phyloP scores from a whole-genome alignment of 305 asterid genomes.

The Fraxinus velutina region DNA sequence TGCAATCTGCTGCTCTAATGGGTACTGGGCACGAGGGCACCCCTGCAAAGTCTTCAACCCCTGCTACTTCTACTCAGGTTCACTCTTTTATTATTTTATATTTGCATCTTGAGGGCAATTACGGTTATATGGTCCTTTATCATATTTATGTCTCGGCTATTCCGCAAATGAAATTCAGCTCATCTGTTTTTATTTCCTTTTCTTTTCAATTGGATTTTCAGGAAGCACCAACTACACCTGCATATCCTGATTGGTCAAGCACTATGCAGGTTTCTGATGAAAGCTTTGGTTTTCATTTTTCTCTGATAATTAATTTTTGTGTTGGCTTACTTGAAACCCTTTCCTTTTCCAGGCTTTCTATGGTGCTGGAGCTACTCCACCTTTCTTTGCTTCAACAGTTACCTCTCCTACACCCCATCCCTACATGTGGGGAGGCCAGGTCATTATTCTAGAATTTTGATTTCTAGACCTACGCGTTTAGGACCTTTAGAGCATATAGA shows the following conservation, averaged over 20 bases:
- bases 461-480: background rate
- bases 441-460: slow-evolving; percentile 27
- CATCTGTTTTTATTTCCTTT: slow-evolving; percentile 7
- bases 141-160: background rate
- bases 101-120: background rate
- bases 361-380: slow-evolving; percentile 85
- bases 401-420: slow-evolving; percentile 92
- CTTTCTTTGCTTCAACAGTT: slow-evolving; percentile 81
- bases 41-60: slow-evolving; percentile 56
- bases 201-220: slow-evolving; percentile 29
- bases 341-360: slow-evolving; percentile 65
- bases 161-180: background rate
- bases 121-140: background rate
- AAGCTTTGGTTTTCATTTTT: background rate
- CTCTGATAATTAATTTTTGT: background rate
- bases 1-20: slow-evolving; percentile 43
- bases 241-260: slow-evolving; percentile 81
- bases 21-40: slow-evolving; percentile 68
- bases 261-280: slow-evolving; percentile 68
- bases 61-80: slow-evolving; percentile 56
- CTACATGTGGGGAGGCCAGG: slow-evolving; percentile 94
- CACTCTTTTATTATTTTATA: slow-evolving; percentile 5
- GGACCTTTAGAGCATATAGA: background rate
- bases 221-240: slow-evolving; percentile 65
- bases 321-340: slow-evolving; percentile 10